Base-by-base conservation (phyloP, 495 filamentous ascomycete species). In the Aspergillus bertholletiae region DNA sequence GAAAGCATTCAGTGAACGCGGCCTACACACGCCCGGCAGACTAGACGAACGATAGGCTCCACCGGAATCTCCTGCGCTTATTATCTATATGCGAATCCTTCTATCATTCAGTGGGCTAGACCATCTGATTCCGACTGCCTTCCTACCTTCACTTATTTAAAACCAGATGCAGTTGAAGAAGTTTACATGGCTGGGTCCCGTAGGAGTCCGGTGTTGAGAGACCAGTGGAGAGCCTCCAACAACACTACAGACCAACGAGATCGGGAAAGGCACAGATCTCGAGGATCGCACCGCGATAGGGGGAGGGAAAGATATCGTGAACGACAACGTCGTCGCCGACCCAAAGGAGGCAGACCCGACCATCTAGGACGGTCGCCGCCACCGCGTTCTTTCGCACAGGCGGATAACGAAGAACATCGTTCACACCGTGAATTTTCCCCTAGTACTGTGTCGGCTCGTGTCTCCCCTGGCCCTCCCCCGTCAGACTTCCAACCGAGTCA, bases 151-250 rank as follows among this genome's bases (percentile, higher is more conserved):
- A 47, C 41, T 32, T 51, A 46, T 56, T 57, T 27, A 43, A 53
- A 67, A 55, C 70, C 72, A 68, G 69, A 76, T 78, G 75, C 70
- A 59, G 72, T 58, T 68, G 64, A 63, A 61, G 65, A 61, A 61
- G 62, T 62, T 63, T 68, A 73, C 72, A 82, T 82, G 79, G 79
- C 79, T 78, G 75, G 73, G 71, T 78, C 79, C 66, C 77, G 71
- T 73, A 74, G 72, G 77, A 82, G 77, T 74, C 76, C 77, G 68
- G 68, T 73, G 67, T 69, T 82, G 73, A 69, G 80, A 83, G 70
- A 82, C 75, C 51, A 82, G 82, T 74, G 76, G 78, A 70, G 80
- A 78, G 68, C 60, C 61, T 66, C 74, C 60, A 65, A 65, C 55
- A 71, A 81, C 51, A 51, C 63, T 52, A 67, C 69, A 56, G 72